Evolutionary conservation across 805 yeast species (phyloP), one percentile per base, ranked within the genome.

Genomic region (Priceomyces medius): DNA sequence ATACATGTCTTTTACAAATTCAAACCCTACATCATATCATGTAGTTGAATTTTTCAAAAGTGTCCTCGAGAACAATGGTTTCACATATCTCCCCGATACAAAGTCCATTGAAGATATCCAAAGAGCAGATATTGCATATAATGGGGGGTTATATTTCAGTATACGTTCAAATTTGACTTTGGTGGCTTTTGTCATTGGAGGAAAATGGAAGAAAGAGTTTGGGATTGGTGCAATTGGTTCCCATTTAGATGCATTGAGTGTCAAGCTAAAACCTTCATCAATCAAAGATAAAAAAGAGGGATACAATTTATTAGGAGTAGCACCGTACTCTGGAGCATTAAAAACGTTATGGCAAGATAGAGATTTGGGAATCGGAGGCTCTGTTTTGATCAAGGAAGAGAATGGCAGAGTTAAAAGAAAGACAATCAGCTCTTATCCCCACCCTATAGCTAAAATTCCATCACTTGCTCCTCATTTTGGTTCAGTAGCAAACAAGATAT

Each of bases 401-500:
- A 38, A 40, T 16, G 63, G 68, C 3, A 60, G 61, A 40, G 61
- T 80, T 38, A 58, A 53, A 7, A 60, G 75, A 6, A 68, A 65
- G 42, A 58, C 80, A 51, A 74, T 81, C 27, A 76, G 75, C 56
- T 79, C 84, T 3, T 64, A 83, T 1, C 85, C 85, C 12, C 74
- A 72, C 48, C 87, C 88, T 47, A 76, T 88, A 53, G 96, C 90
- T 10, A 81, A 81, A 51, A 84, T 88, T 40, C 95, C 96, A 4
- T 76, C 91, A 2, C 71, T 88, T 56, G 96, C 96, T 4, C 90
- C 90, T 3, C 96, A 88, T 66, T 88, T 88, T 59, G 96, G 96
- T 35, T 67, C 61, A 7, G 81, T 81, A 4, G 73, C 88, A 2
- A 55, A 63, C 18, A 83, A 83, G 7, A 90, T 90, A 4, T 85